Evolutionary conservation across 2,329 filamentous ascomycete species (phyloP).

Genomic region (Mollisia scopiformis): DNA sequence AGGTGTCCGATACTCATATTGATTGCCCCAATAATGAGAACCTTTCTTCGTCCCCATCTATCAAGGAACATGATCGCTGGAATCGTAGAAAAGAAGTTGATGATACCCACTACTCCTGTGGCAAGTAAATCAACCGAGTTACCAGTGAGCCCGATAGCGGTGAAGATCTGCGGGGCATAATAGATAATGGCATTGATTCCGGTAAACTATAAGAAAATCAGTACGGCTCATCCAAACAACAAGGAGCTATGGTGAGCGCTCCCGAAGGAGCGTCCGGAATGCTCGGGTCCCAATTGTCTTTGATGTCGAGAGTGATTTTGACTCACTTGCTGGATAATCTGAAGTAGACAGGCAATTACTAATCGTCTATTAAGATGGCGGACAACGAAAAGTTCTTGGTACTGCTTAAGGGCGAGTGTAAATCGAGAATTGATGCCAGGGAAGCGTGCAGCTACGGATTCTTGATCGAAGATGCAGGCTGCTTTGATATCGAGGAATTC

Average conservation of each 20-base stretch:
- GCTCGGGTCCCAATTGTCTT: too few relatives aligned
- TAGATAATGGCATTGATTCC: slow-evolving; percentile 54
- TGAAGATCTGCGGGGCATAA: slow-evolving; percentile 56
- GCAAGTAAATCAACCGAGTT: slow-evolving; percentile 59
- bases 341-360: slow-evolving; percentile 48
- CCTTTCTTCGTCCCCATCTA: slow-evolving; percentile 60
- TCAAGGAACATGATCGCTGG: slow-evolving; percentile 68
- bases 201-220: too few relatives aligned
- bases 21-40: slow-evolving; percentile 63
- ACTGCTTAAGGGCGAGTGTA: slow-evolving; percentile 12
- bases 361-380: slow-evolving; percentile 50
- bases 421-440: slow-evolving; percentile 45
- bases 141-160: slow-evolving; percentile 46
- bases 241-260: too few relatives aligned
- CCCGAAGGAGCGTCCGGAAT: too few relatives aligned
- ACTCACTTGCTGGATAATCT: slow-evolving; percentile 51
- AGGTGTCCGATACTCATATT: slow-evolving; percentile 63
- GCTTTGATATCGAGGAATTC: slow-evolving; percentile 5
- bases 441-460: slow-evolving; percentile 58
- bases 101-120: slow-evolving; percentile 70
- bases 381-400: slow-evolving; percentile 60
- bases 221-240: too few relatives aligned
- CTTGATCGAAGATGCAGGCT: slow-evolving; percentile 54
- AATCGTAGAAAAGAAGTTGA: slow-evolving; percentile 69
- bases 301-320: too few relatives aligned